A percentile compares a stretch with the other conserved stretches of the same genome.
These are phyloP conservation scores for Ceratobasidium papillatum DNA, from an alignment of 1,284 basidiomycete genomes.

Conservation along the genomic window DNA sequence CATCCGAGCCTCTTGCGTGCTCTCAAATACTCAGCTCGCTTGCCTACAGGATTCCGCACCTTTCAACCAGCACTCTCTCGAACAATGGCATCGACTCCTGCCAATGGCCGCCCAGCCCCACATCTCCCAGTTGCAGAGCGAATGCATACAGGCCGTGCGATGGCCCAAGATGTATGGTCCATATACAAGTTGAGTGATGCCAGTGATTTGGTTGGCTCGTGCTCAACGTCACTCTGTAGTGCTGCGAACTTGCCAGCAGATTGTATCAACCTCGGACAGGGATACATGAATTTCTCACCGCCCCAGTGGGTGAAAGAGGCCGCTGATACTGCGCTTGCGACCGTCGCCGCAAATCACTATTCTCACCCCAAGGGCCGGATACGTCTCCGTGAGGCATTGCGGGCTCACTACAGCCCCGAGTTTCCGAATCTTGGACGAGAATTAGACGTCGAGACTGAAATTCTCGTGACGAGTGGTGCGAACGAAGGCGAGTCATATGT, in stretches of 20 bases:
- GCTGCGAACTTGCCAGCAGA: constrained; percentile 84
- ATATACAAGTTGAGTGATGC: constrained; percentile 79
- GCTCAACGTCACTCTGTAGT: constrained; percentile 55
- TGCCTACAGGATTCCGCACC: background rate
- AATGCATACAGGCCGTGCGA: constrained; percentile 68
- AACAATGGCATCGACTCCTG: constrained; percentile 31
- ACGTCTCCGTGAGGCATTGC: constrained; percentile 85
- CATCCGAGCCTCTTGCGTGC: constrained; percentile 30
- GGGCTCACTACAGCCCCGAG: constrained; percentile 73
- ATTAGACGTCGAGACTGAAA: constrained; percentile 86
- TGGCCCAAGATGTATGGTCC: constrained; percentile 89
- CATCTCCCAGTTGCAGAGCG: constrained; percentile 19
- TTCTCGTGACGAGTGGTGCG: constrained; percentile 93
- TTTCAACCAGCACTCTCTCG: constrained; percentile 13
- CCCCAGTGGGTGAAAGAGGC: constrained; percentile 84
- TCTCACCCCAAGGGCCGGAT: constrained; percentile 89
- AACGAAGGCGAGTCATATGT: constrained; percentile 76
- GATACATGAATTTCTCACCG: constrained; percentile 93
- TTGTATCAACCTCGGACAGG: constrained; percentile 92
- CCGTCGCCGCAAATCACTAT: constrained; percentile 83
- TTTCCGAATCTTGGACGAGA: constrained; percentile 70
- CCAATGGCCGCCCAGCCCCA: background rate
- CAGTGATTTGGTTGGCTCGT: background rate
- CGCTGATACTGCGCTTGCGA: constrained; percentile 74
- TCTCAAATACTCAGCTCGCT: constrained; percentile 27